A percentile compares a stretch with the other conserved stretches of the same genome.
phyloP scores from a whole-genome alignment of 2,329 filamentous ascomycete genomes.

The Penicillium vulpinum region DNA sequence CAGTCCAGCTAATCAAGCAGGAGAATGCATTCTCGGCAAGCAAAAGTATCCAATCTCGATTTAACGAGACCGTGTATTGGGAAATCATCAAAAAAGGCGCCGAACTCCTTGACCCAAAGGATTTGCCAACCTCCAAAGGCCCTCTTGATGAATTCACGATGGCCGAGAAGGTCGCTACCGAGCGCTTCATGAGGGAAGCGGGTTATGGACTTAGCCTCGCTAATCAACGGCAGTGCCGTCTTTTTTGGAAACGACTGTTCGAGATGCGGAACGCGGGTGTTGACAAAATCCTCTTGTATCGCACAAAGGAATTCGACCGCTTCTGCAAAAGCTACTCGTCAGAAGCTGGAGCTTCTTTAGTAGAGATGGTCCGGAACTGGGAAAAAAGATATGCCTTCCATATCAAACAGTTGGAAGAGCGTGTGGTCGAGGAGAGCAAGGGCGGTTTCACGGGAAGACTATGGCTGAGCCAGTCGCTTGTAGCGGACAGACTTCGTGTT shows the following conservation, averaged over 20 bases:
- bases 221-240: constrained; percentile 15
- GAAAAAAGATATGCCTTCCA: constrained; percentile 12
- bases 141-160: constrained; percentile 17
- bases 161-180: constrained; percentile 20
- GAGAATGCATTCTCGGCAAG: constrained; percentile 10
- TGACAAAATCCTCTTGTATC: constrained; percentile 18
- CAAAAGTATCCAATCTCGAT: constrained; percentile 10
- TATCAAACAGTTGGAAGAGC: constrained; percentile 14
- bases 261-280: constrained; percentile 17
- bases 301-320: constrained; percentile 19
- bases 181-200: constrained; percentile 15
- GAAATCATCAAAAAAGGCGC: constrained; percentile 18
- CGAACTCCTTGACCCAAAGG: constrained; percentile 11
- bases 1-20: constrained; percentile 9
- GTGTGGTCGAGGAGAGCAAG: constrained; percentile 4
- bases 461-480: constrained; percentile 4
- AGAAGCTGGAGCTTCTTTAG: constrained; percentile 2
- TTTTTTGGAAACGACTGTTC: constrained; percentile 19
- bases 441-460: constrained; percentile 11
- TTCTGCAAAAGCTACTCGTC: constrained; percentile 12
- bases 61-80: constrained; percentile 17
- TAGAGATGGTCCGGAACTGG: constrained; percentile 10
- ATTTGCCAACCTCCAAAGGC: constrained; percentile 14
- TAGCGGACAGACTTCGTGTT: constrained; percentile 13
- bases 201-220: constrained; percentile 15